Conservation (phyloP, 2,329 filamentous ascomycete species). For the Fusarium bactridioides region DNA sequence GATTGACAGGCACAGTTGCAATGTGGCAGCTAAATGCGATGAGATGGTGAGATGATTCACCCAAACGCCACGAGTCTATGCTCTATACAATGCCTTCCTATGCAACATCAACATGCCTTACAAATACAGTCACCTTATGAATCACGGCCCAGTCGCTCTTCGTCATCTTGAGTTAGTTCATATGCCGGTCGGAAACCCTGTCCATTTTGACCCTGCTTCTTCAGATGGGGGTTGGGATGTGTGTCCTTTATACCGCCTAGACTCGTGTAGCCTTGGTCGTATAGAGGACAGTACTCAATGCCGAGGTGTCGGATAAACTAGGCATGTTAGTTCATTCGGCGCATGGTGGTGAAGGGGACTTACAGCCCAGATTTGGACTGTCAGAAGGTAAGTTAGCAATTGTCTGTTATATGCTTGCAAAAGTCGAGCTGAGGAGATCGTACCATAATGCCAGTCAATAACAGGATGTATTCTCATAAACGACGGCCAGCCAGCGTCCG, state of each 20-base stretch:
- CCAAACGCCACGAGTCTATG: constrained; percentile 32
- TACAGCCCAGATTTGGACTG: constrained; percentile 88
- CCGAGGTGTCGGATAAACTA: constrained; percentile 83
- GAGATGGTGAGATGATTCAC: background rate
- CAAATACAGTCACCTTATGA: constrained; percentile 45
- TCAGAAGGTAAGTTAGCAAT: background rate
- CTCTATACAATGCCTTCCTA: constrained; percentile 23
- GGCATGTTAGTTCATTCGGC: constrained; percentile 17
- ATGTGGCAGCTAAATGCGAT: background rate
- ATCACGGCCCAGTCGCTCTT: constrained; percentile 80
- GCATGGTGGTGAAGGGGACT: constrained; percentile 48
- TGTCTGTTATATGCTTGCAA: background rate
- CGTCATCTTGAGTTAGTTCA: constrained; percentile 75
- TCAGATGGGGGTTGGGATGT: constrained; percentile 75
- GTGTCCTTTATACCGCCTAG: constrained; percentile 92
- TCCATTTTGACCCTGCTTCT: constrained; percentile 27
- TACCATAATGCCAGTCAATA: constrained; percentile 86
- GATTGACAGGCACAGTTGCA: background rate
- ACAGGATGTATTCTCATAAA: constrained; percentile 96
- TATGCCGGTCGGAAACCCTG: constrained; percentile 75
- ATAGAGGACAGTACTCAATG: constrained; percentile 85
- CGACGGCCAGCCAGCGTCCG: constrained; percentile 86
- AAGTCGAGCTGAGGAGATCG: background rate
- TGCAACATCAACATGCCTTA: constrained; percentile 18
- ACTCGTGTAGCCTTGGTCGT: constrained; percentile 88